Evolutionary conservation across 306 rosid species (phyloP).

Genomic region (Heteromeles arbutifolia): DNA sequence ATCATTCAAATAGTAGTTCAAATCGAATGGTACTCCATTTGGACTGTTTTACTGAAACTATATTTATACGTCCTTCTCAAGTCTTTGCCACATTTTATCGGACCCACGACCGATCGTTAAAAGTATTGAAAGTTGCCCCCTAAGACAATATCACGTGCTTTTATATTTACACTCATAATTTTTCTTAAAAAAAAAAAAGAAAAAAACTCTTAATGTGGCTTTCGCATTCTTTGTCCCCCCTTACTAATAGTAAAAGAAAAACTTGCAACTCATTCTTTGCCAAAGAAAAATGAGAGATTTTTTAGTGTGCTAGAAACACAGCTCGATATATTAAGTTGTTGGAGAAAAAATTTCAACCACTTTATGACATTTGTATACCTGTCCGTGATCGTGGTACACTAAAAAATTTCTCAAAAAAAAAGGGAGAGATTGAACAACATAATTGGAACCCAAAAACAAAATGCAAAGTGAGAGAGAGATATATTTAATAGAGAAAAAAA

Average conservation of each 20-base stretch:
- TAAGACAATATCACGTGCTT: not conserved
- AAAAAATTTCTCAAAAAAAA: too few relatives aligned
- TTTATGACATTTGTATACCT: too few relatives aligned
- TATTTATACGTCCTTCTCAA: not conserved
- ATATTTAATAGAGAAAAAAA: too few relatives aligned
- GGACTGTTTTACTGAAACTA: not conserved
- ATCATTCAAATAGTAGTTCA: too few relatives aligned
- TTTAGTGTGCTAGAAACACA: too few relatives aligned
- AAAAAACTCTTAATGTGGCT: not conserved
- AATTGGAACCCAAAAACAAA: too few relatives aligned
- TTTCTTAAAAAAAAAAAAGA: not conserved
- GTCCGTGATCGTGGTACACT: fast-evolving
- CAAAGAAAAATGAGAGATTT: too few relatives aligned
- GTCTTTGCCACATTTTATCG: not conserved
- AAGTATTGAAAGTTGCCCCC: not conserved
- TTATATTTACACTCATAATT: not conserved
- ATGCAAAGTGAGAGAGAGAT: too few relatives aligned
- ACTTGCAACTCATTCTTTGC: too few relatives aligned
- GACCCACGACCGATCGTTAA: not conserved
- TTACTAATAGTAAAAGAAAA: not conserved
- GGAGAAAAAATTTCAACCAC: too few relatives aligned
- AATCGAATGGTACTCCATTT: not conserved
- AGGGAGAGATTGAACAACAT: too few relatives aligned
- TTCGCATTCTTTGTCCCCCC: not conserved
- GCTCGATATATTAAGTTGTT: too few relatives aligned